These are phyloP conservation scores for Suillus bovinus DNA, from an alignment of 768 basidiomycete genomes.

Conservation along the genomic window DNA sequence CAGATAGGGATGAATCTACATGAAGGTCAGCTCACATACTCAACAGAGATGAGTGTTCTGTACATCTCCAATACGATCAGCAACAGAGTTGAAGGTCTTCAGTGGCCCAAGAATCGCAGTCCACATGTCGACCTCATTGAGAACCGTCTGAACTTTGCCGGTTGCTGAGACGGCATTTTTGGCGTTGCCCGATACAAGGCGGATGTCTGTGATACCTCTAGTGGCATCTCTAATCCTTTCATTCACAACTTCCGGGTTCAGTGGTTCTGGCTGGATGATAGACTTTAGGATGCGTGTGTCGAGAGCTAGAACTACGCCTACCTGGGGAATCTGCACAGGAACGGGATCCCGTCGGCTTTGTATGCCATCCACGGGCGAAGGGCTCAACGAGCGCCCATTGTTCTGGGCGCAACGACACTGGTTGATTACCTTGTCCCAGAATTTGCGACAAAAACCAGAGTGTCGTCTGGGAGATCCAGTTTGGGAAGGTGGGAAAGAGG, in stretches of 20 bases:
- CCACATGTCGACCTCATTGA: neutral
- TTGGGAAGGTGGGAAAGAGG: neutral
- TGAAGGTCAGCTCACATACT: neutral
- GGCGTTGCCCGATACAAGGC: neutral
- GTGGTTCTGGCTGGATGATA: neutral
- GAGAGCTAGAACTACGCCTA: neutral
- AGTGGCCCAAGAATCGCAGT: neutral
- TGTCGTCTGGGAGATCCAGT: neutral
- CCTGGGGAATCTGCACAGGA: neutral
- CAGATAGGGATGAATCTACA: conserved; percentile 11
- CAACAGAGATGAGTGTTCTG: neutral
- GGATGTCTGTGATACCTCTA: neutral
- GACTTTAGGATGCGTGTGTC: neutral
- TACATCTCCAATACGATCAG: neutral
- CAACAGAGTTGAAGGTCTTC: conserved; percentile 2
- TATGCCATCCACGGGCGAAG: neutral
- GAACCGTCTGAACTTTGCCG: neutral
- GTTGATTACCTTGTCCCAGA: neutral
- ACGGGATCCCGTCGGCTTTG: neutral
- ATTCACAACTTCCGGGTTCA: neutral
- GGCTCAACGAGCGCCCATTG: neutral
- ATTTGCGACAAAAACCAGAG: neutral
- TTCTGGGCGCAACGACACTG: neutral
- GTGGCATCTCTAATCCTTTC: neutral
- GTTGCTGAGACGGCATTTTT: neutral